These are phyloP conservation scores for Erodium texanum DNA, from an alignment of 441 rosid species.

Conservation along the genomic window DNA sequence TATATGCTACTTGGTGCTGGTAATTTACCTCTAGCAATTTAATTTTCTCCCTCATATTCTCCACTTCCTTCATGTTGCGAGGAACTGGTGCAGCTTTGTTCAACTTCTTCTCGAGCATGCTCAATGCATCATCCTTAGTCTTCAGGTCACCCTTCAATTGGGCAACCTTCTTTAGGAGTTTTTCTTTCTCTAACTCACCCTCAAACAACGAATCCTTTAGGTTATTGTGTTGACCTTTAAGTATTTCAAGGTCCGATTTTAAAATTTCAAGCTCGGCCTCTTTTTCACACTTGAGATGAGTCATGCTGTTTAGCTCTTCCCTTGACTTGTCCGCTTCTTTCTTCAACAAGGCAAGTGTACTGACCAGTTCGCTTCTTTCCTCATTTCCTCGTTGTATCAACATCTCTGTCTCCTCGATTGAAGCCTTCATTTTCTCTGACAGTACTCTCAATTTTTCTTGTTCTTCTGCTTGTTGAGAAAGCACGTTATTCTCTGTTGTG, in stretches of 20 bases:
- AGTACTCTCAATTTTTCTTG: slow-evolving; percentile 36
- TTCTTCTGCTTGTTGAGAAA: slow-evolving; percentile 35
- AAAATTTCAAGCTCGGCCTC: slow-evolving; percentile 30
- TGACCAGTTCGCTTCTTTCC: slow-evolving; percentile 40
- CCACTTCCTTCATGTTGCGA: slow-evolving; percentile 43
- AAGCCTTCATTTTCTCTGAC: slow-evolving; percentile 32
- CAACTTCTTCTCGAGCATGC: slow-evolving; percentile 48
- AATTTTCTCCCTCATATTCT: slow-evolving; percentile 52
- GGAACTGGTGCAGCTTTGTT: slow-evolving; percentile 39
- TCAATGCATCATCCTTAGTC: slow-evolving; percentile 54
- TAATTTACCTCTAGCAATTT: slow-evolving; percentile 56
- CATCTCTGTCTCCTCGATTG: slow-evolving; percentile 33
- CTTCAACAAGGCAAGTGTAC: slow-evolving; percentile 33
- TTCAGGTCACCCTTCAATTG: slow-evolving; percentile 51
- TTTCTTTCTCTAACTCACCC: slow-evolving; percentile 54
- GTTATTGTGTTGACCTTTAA: background rate
- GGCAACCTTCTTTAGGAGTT: slow-evolving; percentile 43
- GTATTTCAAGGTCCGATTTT: slow-evolving; percentile 37
- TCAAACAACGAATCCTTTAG: slow-evolving; percentile 35
- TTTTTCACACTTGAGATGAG: slow-evolving; percentile 39
- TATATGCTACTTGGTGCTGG: background rate
- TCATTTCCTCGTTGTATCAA: slow-evolving; percentile 31
- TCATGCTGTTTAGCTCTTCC: slow-evolving; percentile 37
- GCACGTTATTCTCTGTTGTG: slow-evolving; percentile 26
- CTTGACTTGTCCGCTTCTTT: slow-evolving; percentile 39